These are phyloP conservation scores for Piromyces finnis DNA, from an alignment of 192 early-diverging fungal genomes.

Conservation along the genomic window DNA sequence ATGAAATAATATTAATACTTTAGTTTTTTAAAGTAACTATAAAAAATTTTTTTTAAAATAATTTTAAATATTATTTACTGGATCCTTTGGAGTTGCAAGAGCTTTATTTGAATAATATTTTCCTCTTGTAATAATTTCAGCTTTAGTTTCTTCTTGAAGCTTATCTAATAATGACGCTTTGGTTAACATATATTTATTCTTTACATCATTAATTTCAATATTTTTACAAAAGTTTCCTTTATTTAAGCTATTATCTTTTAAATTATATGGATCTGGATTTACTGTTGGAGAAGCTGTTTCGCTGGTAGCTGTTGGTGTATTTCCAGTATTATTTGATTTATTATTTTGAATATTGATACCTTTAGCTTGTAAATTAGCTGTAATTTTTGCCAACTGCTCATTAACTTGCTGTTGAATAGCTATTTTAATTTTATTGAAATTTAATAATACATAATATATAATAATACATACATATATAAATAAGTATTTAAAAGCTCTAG, in stretches of 20 bases:
- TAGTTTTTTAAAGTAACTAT: too few species aligned
- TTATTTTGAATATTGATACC: neutral
- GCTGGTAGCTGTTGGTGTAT: neutral
- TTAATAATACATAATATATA: too few species aligned
- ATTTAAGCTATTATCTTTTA: neutral
- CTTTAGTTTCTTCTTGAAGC: constrained; percentile 60
- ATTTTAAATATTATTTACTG: constrained; percentile 12
- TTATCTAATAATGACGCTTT: constrained; percentile 52
- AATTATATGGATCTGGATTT: neutral
- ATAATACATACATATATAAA: too few species aligned
- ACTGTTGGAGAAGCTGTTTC: neutral
- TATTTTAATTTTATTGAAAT: neutral
- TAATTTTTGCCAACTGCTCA: neutral
- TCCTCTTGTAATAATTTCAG: constrained; percentile 64
- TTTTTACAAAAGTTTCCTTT: constrained; percentile 24
- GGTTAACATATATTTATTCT: constrained; percentile 62
- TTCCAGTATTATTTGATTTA: neutral
- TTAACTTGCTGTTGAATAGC: neutral
- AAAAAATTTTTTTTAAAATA: too few species aligned
- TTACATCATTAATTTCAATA: constrained; percentile 65
- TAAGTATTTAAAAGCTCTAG: too few species aligned
- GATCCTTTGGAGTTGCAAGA: constrained; percentile 55
- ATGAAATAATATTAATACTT: too few species aligned
- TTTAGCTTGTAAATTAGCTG: neutral
- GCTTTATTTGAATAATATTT: constrained; percentile 56